phyloP scores from a whole-genome alignment of 1,284 basidiomycete genomes.

The Microbotryum lychnidis-dioicae region DNA sequence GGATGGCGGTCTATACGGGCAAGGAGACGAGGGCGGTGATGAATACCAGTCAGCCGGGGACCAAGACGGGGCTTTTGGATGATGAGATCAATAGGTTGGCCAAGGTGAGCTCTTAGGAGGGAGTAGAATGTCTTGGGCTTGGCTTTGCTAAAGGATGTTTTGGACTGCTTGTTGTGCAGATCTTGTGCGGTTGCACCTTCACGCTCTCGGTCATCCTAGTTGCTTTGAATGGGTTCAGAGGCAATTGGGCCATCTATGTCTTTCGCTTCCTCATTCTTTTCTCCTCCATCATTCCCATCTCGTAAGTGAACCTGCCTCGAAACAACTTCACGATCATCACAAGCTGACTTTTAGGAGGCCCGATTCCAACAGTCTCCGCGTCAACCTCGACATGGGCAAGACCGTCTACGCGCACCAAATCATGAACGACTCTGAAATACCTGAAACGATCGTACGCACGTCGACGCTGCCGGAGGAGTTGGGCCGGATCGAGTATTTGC shows the following conservation, averaged over 20 bases:
- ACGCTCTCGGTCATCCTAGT: slow-evolving; percentile 83
- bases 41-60: slow-evolving; percentile 95
- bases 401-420: slow-evolving; percentile 95
- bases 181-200: slow-evolving; percentile 89
- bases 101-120: slow-evolving; percentile 53
- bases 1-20: slow-evolving; percentile 89
- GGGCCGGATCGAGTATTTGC: slow-evolving; percentile 87
- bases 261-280: slow-evolving; percentile 96
- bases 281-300: slow-evolving; percentile 98
- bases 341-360: neutral
- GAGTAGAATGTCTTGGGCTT: too few relatives aligned
- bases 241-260: slow-evolving; percentile 91
- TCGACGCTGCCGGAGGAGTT: slow-evolving; percentile 95
- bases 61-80: slow-evolving; percentile 87
- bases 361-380: slow-evolving; percentile 61
- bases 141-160: neutral
- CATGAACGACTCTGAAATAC: slow-evolving; percentile 86
- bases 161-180: slow-evolving; percentile 47
- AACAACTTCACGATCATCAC: neutral
- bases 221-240: slow-evolving; percentile 91
- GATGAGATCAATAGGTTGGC: slow-evolving; percentile 91
- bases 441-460: slow-evolving; percentile 89
- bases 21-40: slow-evolving; percentile 94
- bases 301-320: slow-evolving; percentile 48
- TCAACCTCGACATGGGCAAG: slow-evolving; percentile 99